Evolutionary conservation across 768 basidiomycete species (phyloP), one percentile per base, ranked within the genome.

Genomic region (Boletus vinaceobasis): DNA sequence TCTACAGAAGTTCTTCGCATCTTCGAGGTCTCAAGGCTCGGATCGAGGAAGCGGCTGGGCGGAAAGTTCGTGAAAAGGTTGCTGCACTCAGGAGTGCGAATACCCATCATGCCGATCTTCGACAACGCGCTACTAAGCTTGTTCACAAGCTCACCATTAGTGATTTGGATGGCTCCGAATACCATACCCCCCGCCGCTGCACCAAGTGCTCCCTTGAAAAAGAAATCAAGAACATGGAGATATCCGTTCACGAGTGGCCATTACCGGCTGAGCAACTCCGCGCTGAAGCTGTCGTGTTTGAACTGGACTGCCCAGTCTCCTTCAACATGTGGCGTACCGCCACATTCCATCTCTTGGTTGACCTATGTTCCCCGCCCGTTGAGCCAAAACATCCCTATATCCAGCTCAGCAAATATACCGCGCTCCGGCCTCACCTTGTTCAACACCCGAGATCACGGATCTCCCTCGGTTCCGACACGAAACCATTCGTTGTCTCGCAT

Each of bases 211-310:
- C 7, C 2, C 39, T 71, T 15, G 50, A 69, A n/a, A 50, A 42
- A 14, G 17, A 62, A 46, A 63, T 66, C 0, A n/a, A 27, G 0
- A 19, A 1, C 0, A 58, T 79, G 64, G 4, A 23, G 0, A 79
- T 81, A 23, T 1, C 26, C 1, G 59, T 76, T 6, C 67, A 77
- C 36, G 81, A 82, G 49, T 79, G 78, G 79, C 81, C 80, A 0
- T 58, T 82, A 35, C 78, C 80, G 1, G 31, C 48, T 1, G 42
- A 58, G 11, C 23, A 17, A 5, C 13, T 61, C 5, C 29, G 52
- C 7, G 69, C 70, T 0, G 62, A 73, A 46, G 60, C 60, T 0
- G 67, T 73, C 15, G 61, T 80, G 1, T 82, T 81, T 48, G 78
- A 81, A 53, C 55, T 79, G 2, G 53, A 59, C 10, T 71, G 71